Evolutionary conservation across 1,139 yeast genomes (phyloP).

Genomic region (Suhomyces coccinellae): DNA sequence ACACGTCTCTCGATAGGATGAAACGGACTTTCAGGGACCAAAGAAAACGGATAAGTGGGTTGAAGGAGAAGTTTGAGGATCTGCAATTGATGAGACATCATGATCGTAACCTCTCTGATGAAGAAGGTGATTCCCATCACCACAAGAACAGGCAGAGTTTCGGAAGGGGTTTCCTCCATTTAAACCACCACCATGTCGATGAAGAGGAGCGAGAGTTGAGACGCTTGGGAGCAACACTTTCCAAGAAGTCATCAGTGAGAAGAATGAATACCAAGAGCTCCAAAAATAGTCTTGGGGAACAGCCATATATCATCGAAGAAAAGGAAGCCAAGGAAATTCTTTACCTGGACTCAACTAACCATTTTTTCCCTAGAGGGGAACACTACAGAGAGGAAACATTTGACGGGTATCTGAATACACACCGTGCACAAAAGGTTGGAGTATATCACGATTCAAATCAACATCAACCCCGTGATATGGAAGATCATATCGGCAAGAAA

Average conservation of each 20-base stretch:
- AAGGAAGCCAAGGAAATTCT: conserved; percentile 17
- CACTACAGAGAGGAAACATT: conserved; percentile 22
- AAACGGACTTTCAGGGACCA: conserved; percentile 5
- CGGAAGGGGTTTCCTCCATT: conserved; percentile 12
- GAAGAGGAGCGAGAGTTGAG: conserved; percentile 31
- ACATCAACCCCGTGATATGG: neutral
- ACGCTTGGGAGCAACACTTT: conserved; percentile 33
- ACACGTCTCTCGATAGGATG: conserved; percentile 4
- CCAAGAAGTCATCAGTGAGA: conserved; percentile 16
- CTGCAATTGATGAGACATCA: neutral
- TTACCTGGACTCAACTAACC: conserved; percentile 12
- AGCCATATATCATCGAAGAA: conserved; percentile 12
- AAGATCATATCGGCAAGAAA: neutral
- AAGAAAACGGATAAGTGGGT: conserved; percentile 8
- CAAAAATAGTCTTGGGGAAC: neutral
- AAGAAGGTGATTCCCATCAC: conserved; percentile 3
- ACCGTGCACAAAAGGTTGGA: conserved; percentile 2
- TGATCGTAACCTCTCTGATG: neutral
- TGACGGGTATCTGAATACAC: conserved; percentile 18
- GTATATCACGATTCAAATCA: neutral
- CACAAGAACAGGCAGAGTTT: conserved; percentile 1
- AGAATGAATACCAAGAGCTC: conserved; percentile 8
- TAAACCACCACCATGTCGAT: conserved; percentile 5
- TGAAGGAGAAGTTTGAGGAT: conserved; percentile 1
- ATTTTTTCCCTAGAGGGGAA: conserved; percentile 8